Conservation (phyloP, 768 basidiomycete genomes). For the Termitomyces sp. region DNA sequence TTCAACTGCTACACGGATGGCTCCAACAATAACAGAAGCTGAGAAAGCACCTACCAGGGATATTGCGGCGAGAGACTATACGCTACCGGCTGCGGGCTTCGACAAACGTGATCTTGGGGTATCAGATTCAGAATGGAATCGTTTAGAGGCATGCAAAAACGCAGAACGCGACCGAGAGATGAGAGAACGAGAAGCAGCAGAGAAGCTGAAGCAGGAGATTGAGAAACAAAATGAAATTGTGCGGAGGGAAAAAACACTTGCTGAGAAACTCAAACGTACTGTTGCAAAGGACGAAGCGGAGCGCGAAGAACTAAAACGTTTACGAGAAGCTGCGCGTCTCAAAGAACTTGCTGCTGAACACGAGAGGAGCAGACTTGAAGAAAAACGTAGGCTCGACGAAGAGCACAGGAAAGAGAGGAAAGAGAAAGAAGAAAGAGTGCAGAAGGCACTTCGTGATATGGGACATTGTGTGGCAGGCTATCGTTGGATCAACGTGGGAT, state of each 20-base stretch:
- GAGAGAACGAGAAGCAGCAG: not conserved
- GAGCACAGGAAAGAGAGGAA: slow-evolving; percentile 16
- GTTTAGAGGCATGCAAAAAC: not conserved
- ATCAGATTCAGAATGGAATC: not conserved
- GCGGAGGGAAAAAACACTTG: not conserved
- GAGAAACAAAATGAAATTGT: not conserved
- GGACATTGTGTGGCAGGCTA: slow-evolving; percentile 40
- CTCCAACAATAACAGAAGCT: not conserved
- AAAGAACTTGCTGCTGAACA: slow-evolving; percentile 10
- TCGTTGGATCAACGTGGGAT: slow-evolving; percentile 18
- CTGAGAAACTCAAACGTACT: slow-evolving; percentile 6
- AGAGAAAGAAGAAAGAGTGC: slow-evolving; percentile 37
- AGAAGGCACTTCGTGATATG: slow-evolving; percentile 40
- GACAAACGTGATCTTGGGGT: not conserved
- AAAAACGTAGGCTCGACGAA: slow-evolving; percentile 16
- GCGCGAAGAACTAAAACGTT: slow-evolving; percentile 25
- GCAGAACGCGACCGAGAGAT: not conserved
- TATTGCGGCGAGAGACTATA: not conserved
- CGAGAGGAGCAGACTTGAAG: slow-evolving; percentile 1
- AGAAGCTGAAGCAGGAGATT: not conserved
- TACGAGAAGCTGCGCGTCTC: slow-evolving; percentile 22
- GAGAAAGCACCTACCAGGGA: not conserved
- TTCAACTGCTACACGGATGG: not conserved
- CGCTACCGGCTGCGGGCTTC: not conserved
- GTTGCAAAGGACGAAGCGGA: slow-evolving; percentile 22